Evolutionary conservation across 257 asterid genomes (phyloP).

Genomic region (Solanum pennellii): DNA sequence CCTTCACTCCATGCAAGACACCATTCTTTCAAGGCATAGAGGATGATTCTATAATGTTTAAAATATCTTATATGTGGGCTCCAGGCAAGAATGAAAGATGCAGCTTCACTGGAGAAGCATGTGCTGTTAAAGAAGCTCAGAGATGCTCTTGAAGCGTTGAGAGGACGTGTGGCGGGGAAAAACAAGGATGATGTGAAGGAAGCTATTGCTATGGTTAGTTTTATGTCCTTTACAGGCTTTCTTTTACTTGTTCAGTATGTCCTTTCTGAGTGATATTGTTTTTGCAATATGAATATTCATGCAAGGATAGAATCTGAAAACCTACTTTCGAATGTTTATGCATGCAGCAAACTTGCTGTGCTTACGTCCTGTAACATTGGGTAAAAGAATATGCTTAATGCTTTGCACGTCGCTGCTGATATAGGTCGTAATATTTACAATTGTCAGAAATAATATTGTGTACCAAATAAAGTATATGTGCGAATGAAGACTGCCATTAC

Average conservation of each 20-base stretch:
- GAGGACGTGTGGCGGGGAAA: slow-evolving; percentile 77
- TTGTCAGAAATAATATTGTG: neutral
- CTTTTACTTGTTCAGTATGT: neutral
- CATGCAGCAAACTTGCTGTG: neutral
- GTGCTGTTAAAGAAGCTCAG: slow-evolving; percentile 82
- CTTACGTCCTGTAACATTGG: neutral
- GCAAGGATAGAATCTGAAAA: neutral
- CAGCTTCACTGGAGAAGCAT: slow-evolving; percentile 83
- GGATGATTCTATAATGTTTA: neutral
- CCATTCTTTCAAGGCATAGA: neutral
- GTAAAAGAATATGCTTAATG: neutral
- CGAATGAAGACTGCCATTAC: neutral
- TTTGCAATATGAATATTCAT: neutral
- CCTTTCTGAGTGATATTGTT: neutral
- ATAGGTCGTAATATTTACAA: neutral
- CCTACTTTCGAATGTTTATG: neutral
- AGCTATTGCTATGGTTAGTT: slow-evolving; percentile 85
- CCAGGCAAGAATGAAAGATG: slow-evolving; percentile 82
- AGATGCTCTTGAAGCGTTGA: slow-evolving; percentile 75
- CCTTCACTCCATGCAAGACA: neutral
- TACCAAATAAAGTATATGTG: neutral
- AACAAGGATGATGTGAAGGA: slow-evolving; percentile 86
- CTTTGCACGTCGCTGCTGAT: neutral
- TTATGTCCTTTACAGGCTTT: neutral
- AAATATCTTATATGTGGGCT: neutral